Base-by-base conservation (phyloP, 352 stramenopile species). In the Phytophthora multivora region DNA sequence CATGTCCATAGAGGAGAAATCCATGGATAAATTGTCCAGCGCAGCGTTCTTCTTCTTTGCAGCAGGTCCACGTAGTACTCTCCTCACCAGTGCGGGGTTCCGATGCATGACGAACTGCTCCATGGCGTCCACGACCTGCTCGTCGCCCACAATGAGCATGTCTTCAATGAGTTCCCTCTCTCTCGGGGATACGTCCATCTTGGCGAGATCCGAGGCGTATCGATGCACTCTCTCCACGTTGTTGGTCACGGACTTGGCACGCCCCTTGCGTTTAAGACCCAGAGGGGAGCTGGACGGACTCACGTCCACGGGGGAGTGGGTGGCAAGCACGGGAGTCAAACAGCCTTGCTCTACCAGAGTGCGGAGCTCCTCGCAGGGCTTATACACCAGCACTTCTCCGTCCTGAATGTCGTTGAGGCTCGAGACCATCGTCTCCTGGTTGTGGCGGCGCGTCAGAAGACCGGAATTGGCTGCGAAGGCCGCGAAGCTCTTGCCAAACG, bases 91-190 rank as follows among this genome's bases (percentile, higher is more conserved):
- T 11, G 73, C 76, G 13, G 75, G 51, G 56, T 93, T 87, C 12
- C 75, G 78, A 56, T 78, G 72, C 19, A 83, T 53, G 7, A 83
- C 63, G 50, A 90, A 93, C 64, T 91, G 79, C 49, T 93, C 81
- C 81, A 93, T 90, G 26, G 83, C 83, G 46, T 93, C 81, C 7
- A 89, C 79, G 30, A 91, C 77, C 55, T 90, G 82, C 26, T 86
- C 83, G 58, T 93, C 83, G 16, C 83, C 83, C 36, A 79, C 69
- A 55, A 89, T 78, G 39, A 93, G 67, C 69, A 88, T 59, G 64
- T 89, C 81, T 67, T 90, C 81, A 39, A 93, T 86, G 6, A 80
- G 68, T 40, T 79, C 77, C 12, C 69, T 73, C 53, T 93, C 83
- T 28, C 73, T 66, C 2, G 80, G 75, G 5, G 81, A 89, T 33